Evolutionary conservation across 805 yeast genomes (phyloP).

Genomic region (Metschnikowia gelsemii): DNA sequence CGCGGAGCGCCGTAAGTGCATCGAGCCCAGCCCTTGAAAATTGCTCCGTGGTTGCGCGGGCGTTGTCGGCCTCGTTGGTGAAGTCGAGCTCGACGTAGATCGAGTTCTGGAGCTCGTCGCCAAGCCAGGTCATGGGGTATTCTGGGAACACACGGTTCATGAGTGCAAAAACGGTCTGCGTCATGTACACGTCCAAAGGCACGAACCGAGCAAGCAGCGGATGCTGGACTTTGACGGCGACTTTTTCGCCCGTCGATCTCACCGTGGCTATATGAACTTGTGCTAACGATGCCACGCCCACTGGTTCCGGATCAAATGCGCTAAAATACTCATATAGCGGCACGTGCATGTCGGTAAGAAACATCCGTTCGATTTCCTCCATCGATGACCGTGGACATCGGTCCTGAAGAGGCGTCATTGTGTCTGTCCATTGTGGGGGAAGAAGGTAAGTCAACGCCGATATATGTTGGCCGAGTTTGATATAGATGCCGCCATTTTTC

Average conservation of each 20-base stretch:
- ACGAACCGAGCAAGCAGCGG: constrained; percentile 85
- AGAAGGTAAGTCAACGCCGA: constrained; percentile 88
- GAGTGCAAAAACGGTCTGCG: constrained; percentile 69
- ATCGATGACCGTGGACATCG: constrained; percentile 79
- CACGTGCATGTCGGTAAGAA: constrained; percentile 62
- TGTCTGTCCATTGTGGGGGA: constrained; percentile 92
- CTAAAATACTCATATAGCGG: constrained; percentile 61
- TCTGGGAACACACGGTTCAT: constrained; percentile 86
- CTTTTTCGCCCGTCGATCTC: constrained; percentile 58
- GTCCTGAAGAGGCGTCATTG: constrained; percentile 92
- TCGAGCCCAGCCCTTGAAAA: constrained; percentile 53
- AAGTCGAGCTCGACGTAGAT: constrained; percentile 92
- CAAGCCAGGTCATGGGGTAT: constrained; percentile 92
- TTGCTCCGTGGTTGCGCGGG: constrained; percentile 64
- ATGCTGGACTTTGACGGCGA: constrained; percentile 94
- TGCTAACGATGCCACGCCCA: constrained; percentile 95
- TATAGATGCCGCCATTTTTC: constrained; percentile 86
- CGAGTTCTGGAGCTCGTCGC: constrained; percentile 84
- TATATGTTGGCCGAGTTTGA: constrained; percentile 92
- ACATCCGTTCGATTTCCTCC: constrained; percentile 67
- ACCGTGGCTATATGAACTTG: constrained; percentile 86
- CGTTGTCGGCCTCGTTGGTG: constrained; percentile 80
- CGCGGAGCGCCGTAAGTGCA: constrained; percentile 67
- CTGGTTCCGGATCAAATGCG: constrained; percentile 68
- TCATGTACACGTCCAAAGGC: constrained; percentile 82